phyloP scores from a whole-genome alignment of 129 eudicot genomes.

The Artemisia tridentata region DNA sequence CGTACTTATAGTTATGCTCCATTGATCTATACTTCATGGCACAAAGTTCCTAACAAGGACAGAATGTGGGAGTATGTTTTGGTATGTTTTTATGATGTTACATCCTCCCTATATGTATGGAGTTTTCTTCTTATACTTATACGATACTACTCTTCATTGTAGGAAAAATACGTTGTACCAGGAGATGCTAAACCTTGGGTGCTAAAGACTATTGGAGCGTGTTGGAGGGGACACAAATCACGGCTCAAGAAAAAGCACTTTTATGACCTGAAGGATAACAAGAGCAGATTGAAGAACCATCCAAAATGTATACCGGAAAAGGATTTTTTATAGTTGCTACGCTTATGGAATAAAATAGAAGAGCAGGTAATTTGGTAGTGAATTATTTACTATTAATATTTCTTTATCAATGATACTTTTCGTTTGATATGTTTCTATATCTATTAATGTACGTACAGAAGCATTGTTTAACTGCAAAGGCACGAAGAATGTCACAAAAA shows the following conservation, averaged over 20 bases:
- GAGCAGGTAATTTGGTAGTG: background rate
- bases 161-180: too few relatives aligned
- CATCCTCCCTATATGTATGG: too few relatives aligned
- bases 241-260: slow-evolving; percentile 11
- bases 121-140: too few relatives aligned
- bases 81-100: too few relatives aligned
- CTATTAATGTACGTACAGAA: too few relatives aligned
- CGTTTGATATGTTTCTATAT: too few relatives aligned
- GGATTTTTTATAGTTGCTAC: background rate
- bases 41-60: slow-evolving; percentile 1
- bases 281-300: background rate
- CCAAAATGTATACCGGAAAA: background rate
- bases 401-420: too few relatives aligned
- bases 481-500: too few relatives aligned
- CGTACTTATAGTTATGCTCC: background rate
- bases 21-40: background rate
- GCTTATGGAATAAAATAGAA: background rate
- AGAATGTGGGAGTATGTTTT: background rate
- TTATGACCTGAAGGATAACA: background rate
- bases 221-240: background rate
- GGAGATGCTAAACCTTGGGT: too few relatives aligned
- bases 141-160: too few relatives aligned
- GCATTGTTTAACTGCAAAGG: too few relatives aligned
- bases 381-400: too few relatives aligned
- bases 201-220: background rate